Evolutionary conservation across 768 basidiomycete genomes (phyloP), one percentile per base, ranked within the genome.

Genomic region (Lactarius quietus): DNA sequence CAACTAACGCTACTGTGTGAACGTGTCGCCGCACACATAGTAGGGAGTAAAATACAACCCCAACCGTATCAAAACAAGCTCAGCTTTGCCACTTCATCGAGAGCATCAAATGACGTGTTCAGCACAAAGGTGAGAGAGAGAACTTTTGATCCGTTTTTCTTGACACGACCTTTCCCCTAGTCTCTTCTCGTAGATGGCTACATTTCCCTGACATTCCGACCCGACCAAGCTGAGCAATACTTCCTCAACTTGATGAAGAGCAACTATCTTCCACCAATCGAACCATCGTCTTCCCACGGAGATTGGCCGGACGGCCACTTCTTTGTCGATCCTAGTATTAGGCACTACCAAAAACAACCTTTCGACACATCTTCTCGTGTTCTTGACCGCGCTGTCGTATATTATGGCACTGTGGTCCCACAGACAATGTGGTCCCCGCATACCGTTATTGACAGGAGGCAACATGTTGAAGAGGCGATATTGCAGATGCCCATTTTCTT

Each of bases 181-280:
- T 41, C 17, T 26, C 17, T 57, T 12, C 60, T 66, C 6, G 48
- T 62, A 3, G 60, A 66, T 12, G 65, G 65, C 3, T 66, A 62
- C 12, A 36, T 66, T 33, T 39, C 56, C 39, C 31, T 1, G 0
- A 31, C 54, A 29, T 66, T 62, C 51, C 18, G 10, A 0, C 3
- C 26, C 20, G n/a, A 1, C 14, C 12, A 0, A 15, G 65, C 65
- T n/a, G 55, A 66, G 51, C 31, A 35, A 6, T 57, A 62, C 48
- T 28, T 66, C 15, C 7, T 0, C 0, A 1, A 8, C 18, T 26
- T 66, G 2, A 33, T 62, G 20, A 66, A 66, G 60, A 53, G 18
- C 39, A 18, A n/a, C 1, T 1, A 7, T 4, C 5, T 53, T 36
- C 39, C 39, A 15, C 45, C 9, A 29, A 14, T 6, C 7, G 1